Evolutionary conservation across 495 filamentous ascomycete species (phyloP).

Genomic region (Xylona heveae): DNA sequence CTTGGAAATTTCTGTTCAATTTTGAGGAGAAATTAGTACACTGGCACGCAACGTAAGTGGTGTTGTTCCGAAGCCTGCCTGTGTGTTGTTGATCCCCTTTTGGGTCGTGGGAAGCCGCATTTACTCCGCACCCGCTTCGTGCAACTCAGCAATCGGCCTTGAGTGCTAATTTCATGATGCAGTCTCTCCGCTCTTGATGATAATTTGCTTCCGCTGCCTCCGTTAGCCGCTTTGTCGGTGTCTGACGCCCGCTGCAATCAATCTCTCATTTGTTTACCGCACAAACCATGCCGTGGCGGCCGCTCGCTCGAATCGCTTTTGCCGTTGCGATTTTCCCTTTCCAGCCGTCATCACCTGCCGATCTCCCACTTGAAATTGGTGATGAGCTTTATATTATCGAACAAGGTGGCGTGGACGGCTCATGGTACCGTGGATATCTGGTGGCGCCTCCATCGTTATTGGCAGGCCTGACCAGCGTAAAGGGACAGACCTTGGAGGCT

Average conservation of each 20-base stretch:
- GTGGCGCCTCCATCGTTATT: conserved; percentile 84
- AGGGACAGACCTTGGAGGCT: conserved; percentile 83
- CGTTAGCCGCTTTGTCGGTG: too few species aligned
- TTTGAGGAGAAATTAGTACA: too few species aligned
- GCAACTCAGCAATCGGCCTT: too few species aligned
- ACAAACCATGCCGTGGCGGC: conserved; percentile 72
- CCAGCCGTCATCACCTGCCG: conserved; percentile 60
- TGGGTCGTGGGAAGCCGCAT: too few species aligned
- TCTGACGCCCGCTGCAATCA: background rate
- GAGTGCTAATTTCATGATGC: too few species aligned
- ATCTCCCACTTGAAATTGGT: conserved; percentile 91
- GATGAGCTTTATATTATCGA: conserved; percentile 98
- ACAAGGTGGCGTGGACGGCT: conserved; percentile 61
- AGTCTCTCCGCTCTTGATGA: too few species aligned
- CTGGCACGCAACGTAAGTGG: too few species aligned
- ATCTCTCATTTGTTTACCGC: background rate
- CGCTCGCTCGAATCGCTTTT: conserved; percentile 91
- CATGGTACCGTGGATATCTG: conserved; percentile 91
- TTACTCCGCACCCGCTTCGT: too few species aligned
- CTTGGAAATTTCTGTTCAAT: too few species aligned
- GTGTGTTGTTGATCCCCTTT: too few species aligned
- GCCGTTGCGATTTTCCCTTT: conserved; percentile 91
- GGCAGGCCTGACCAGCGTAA: conserved; percentile 75
- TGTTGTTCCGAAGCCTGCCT: too few species aligned
- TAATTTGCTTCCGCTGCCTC: too few species aligned